Percentiles rank a stretch among this genome's conserved stretches.
Evolutionary conservation across 352 stramenopile genomes (phyloP).

Genomic region (Phytophthora megakarya): DNA sequence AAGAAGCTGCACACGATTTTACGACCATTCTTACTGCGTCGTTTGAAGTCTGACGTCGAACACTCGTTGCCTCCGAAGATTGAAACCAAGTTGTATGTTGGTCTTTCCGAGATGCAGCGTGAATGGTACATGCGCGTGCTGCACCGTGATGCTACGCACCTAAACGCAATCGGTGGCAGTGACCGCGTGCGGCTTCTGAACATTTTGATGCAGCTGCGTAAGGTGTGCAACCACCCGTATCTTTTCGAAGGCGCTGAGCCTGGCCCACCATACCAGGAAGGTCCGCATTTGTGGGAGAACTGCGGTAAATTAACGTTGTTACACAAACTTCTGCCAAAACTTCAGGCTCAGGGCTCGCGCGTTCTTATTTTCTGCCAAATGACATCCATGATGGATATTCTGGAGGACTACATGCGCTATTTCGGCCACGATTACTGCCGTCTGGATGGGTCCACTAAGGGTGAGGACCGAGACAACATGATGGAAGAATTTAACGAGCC

Average conservation of each 20-base stretch:
- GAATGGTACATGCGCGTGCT: conserved; percentile 99
- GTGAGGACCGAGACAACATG: conserved; percentile 84
- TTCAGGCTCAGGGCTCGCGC: conserved; percentile 88
- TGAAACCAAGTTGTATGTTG: conserved; percentile 99
- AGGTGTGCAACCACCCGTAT: conserved; percentile 99
- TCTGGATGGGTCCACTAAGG: conserved; percentile 84
- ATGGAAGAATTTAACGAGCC: conserved; percentile 99
- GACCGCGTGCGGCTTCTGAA: conserved; percentile 96
- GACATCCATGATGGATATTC: conserved; percentile 99
- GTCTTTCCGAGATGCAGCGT: conserved; percentile 97
- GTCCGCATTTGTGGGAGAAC: conserved; percentile 98
- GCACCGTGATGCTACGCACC: conserved; percentile 93
- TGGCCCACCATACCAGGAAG: conserved; percentile 96
- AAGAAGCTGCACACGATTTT: conserved; percentile 98
- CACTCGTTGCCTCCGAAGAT: conserved; percentile 97
- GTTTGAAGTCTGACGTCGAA: conserved; percentile 98
- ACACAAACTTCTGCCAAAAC: conserved; percentile 90
- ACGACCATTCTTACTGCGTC: conserved; percentile 97
- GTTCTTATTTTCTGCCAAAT: conserved; percentile 99
- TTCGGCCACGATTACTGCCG: conserved; percentile 86
- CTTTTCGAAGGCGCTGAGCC: conserved; percentile 98
- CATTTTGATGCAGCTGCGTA: conserved; percentile 98
- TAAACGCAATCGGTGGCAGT: conserved; percentile 97
- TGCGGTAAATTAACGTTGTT: conserved; percentile 98
- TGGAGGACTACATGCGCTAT: conserved; percentile 99